phyloP scores from a whole-genome alignment of 1,284 basidiomycete species.

The Ustilago bromivora region DNA sequence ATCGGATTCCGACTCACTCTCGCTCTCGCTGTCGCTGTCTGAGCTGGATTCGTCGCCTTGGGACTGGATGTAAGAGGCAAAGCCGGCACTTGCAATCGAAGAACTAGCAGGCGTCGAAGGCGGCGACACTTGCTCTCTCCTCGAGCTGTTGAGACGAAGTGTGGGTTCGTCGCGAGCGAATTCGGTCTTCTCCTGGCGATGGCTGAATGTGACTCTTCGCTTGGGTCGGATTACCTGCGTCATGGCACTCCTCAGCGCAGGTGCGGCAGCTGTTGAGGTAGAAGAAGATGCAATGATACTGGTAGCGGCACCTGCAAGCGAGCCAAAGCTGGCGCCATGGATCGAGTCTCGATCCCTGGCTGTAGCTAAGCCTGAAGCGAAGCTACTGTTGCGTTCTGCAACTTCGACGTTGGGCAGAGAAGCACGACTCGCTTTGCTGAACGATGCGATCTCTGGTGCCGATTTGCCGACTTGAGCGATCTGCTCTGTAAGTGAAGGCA shows the following conservation, averaged over 20 bases:
- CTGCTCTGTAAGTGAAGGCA: conserved; percentile 44
- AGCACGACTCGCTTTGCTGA: conserved; percentile 20
- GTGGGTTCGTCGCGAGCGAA: conserved; percentile 55
- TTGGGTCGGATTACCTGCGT: conserved; percentile 49
- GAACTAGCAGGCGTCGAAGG: conserved; percentile 46
- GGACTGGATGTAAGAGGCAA: conserved; percentile 42
- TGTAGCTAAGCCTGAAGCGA: conserved; percentile 5
- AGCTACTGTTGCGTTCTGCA: conserved; percentile 3
- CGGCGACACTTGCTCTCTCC: conserved; percentile 43
- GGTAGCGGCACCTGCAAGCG: conserved; percentile 27
- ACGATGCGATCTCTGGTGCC: conserved; percentile 10
- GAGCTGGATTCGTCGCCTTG: conserved; percentile 33
- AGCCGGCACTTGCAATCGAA: conserved; percentile 35
- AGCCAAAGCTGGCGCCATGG: conserved; percentile 23
- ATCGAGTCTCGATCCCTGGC: conserved; percentile 29
- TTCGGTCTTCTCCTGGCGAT: conserved; percentile 54
- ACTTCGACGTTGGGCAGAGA: conserved; percentile 28
- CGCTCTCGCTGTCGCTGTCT: conserved; percentile 45
- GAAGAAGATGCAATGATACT: conserved; percentile 23
- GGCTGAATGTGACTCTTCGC: conserved; percentile 55
- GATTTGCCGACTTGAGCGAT: conserved; percentile 39
- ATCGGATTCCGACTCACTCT: conserved; percentile 44
- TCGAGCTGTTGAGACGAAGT: conserved; percentile 43
- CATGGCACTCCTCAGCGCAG: conserved; percentile 28
- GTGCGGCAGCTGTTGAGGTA: conserved; percentile 15